These are phyloP conservation scores for Alternaria infectoria DNA, from an alignment of 2,329 filamentous ascomycete genomes.

Conservation along the genomic window DNA sequence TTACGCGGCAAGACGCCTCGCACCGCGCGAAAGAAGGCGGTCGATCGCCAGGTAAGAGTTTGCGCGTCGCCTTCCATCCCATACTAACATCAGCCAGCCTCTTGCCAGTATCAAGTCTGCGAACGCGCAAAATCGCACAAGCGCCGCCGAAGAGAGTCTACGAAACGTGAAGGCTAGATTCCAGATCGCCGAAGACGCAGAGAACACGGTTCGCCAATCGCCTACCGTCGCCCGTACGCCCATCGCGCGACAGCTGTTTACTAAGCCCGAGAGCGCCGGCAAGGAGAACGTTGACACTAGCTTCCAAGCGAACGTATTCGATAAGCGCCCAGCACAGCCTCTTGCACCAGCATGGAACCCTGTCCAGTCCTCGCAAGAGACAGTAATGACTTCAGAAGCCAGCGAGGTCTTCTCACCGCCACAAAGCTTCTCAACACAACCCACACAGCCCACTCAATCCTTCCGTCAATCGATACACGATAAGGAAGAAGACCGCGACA, in stretches of 20 bases:
- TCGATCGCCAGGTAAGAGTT: constrained; percentile 69
- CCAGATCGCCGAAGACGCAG: constrained; percentile 64
- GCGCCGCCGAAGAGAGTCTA: constrained; percentile 61
- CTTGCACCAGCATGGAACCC: constrained; percentile 42
- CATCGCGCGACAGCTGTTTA: constrained; percentile 36
- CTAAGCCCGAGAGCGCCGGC: constrained; percentile 33
- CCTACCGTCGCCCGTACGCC: constrained; percentile 32
- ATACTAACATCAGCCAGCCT: constrained; percentile 47
- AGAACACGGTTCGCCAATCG: constrained; percentile 40
- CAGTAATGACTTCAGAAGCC: constrained; percentile 32
- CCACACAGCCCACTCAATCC: constrained; percentile 38
- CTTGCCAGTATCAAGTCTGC: constrained; percentile 57
- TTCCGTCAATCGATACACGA: constrained; percentile 32
- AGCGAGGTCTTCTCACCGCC: constrained; percentile 42
- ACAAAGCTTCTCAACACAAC: constrained; percentile 41
- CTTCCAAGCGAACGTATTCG: constrained; percentile 25
- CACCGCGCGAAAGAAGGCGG: constrained; percentile 66
- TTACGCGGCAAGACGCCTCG: constrained; percentile 81
- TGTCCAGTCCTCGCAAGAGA: constrained; percentile 38
- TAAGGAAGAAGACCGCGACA: constrained; percentile 38
- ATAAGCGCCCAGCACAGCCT: constrained; percentile 51
- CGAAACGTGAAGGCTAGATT: constrained; percentile 63
- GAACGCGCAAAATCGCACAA: constrained; percentile 54
- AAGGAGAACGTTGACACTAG: constrained; percentile 35
- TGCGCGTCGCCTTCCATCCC: constrained; percentile 53